Evolutionary conservation across 441 rosid species (phyloP), one percentile per base, ranked within the genome.

Genomic region (Erodium trifolium): DNA sequence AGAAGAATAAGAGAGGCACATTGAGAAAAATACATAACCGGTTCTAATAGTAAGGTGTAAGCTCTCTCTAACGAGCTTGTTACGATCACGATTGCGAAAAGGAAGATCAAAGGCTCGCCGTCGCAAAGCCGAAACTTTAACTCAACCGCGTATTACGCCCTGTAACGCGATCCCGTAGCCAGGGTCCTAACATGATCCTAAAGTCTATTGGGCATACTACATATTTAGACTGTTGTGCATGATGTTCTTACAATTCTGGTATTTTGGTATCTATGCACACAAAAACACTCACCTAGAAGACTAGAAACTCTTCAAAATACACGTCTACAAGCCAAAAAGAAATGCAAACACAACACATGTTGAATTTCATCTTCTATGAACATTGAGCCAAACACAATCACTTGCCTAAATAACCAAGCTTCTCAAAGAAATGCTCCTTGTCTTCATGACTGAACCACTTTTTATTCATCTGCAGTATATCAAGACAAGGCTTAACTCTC

Each of bases 401-500:
- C 39, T 49, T 70, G 35, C 71, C 68, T 34, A 43, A 43, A 67
- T 79, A 75, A 70, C 76, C 69, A 67, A 89, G 80, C 76, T 77
- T 79, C 75, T 80, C 71, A 67, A 82, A 79, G 65, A 88, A 91
- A 29, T 45, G 39, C 10, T 82, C 85, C 79, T 86, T 65, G 57
- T 79, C 76, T 68, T 85, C 75, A 66, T 72, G 82, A 67, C 70
- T 63, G 76, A 93, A 93, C 99, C 99, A 93, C 71, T 87, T 83
- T 67, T 77, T 79, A 57, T 71, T 75, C 97, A 94, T 85, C 96
- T 94, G 91, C 73, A 75, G 76, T 45, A 63, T 59, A 67, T 68
- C 60, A 47, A 71, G 17, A 37, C 53, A 12, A 57, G 71, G 63
- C 27, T 57, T 34, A 34, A 11, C 16, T 64, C 63, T 67, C 6